phyloP scores from a whole-genome alignment of 805 yeast species.

The Suhomyces kilbournensis region DNA sequence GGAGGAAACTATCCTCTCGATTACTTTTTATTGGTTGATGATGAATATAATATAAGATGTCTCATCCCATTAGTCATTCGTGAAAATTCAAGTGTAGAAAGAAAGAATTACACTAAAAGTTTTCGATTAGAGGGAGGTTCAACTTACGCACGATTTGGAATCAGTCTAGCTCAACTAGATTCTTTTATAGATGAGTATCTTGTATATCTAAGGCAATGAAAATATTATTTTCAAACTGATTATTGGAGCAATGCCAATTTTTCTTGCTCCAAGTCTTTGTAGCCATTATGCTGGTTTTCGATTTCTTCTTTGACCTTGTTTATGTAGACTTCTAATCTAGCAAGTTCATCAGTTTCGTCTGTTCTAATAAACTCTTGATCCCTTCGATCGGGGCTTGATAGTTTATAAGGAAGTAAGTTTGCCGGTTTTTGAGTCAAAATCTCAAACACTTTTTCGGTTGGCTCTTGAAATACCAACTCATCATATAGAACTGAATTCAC shows the following conservation, averaged over 20 bases:
- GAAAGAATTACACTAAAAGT: neutral
- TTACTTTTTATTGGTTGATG: slow-evolving; percentile 22
- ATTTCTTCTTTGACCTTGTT: slow-evolving; percentile 39
- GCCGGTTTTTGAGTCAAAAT: slow-evolving; percentile 67
- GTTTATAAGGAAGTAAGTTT: slow-evolving; percentile 46
- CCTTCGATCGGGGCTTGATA: slow-evolving; percentile 30
- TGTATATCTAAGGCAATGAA: neutral
- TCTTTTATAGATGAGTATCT: slow-evolving; percentile 9
- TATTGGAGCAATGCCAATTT: slow-evolving; percentile 37
- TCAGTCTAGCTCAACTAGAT: slow-evolving; percentile 3
- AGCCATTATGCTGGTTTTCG: slow-evolving; percentile 38
- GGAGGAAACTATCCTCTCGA: slow-evolving; percentile 37
- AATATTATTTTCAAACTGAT: neutral
- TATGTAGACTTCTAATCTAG: slow-evolving; percentile 38
- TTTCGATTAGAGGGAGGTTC: slow-evolving; percentile 3
- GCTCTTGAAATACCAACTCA: slow-evolving; percentile 92
- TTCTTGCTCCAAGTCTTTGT: slow-evolving; percentile 40
- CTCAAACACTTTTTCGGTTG: slow-evolving; percentile 85
- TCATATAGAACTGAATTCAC: slow-evolving; percentile 60
- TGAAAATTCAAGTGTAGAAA: neutral
- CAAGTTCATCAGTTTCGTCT: slow-evolving; percentile 41
- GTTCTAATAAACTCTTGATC: slow-evolving; percentile 41
- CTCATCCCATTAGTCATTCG: slow-evolving; percentile 6
- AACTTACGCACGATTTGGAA: slow-evolving; percentile 7
- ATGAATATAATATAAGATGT: slow-evolving; percentile 11